These are phyloP conservation scores for Globisporangium paddicum DNA, from an alignment of 352 stramenopile species.

Conservation along the genomic window DNA sequence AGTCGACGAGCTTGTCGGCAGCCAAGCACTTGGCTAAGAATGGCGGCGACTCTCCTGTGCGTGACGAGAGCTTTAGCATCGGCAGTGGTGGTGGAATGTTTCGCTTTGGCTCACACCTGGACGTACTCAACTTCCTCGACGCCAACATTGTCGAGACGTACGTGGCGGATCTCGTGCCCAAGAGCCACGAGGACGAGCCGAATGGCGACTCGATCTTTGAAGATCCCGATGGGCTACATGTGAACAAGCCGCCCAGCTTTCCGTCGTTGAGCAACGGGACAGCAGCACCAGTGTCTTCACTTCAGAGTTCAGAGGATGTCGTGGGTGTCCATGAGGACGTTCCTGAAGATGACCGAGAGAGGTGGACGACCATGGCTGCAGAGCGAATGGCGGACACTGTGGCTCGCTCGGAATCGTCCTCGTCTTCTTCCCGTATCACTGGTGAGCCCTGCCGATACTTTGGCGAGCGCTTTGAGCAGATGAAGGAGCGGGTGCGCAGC, in stretches of 20 bases:
- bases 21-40: background rate
- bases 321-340: slow-evolving; percentile 7
- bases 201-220: slow-evolving; percentile 24
- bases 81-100: slow-evolving; percentile 3
- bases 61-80: background rate
- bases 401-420: background rate
- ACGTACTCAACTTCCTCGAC: slow-evolving; percentile 55
- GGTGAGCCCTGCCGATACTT: slow-evolving; percentile 34
- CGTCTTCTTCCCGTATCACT: slow-evolving; percentile 13
- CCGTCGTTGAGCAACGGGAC: slow-evolving; percentile 2
- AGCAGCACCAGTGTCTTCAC: slow-evolving; percentile 18
- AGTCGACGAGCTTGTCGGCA: background rate
- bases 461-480: slow-evolving; percentile 88
- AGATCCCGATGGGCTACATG: slow-evolving; percentile 27
- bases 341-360: slow-evolving; percentile 2
- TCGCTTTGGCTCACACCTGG: slow-evolving; percentile 20
- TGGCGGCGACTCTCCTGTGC: background rate
- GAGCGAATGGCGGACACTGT: background rate
- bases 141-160: slow-evolving; percentile 42
- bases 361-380: slow-evolving; percentile 9
- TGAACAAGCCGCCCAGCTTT: background rate
- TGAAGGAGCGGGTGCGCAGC: slow-evolving; percentile 76
- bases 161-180: slow-evolving; percentile 25
- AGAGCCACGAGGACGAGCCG: slow-evolving; percentile 12
- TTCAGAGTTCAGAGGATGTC: slow-evolving; percentile 25